Evolutionary conservation across 371 early-diverging fungal species (phyloP).

Genomic region (Mortierella polycephala): DNA sequence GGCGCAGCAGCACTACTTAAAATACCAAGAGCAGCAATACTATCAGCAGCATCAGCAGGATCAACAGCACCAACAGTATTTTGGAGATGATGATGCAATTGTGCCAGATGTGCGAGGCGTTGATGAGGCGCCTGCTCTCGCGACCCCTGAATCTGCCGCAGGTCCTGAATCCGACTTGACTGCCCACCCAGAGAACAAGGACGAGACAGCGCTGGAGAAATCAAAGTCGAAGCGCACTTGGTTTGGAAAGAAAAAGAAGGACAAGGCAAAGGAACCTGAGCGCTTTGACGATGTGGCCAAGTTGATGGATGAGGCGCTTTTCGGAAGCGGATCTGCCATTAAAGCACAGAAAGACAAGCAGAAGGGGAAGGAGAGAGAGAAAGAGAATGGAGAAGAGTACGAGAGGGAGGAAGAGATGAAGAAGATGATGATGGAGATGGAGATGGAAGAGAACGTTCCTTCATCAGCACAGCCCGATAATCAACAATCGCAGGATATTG

Average conservation of each 20-base stretch:
- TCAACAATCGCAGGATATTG: too few species aligned
- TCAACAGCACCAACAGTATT: not conserved
- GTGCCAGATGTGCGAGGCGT: not conserved
- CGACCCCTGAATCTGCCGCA: not conserved
- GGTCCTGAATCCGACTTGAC: not conserved
- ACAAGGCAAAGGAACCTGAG: constrained; percentile 12
- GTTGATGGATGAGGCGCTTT: constrained; percentile 49
- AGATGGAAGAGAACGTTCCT: too few species aligned
- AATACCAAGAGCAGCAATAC: constrained; percentile 15
- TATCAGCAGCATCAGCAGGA: constrained; percentile 9
- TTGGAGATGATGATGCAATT: constrained; percentile 1
- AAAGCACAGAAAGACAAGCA: constrained; percentile 16
- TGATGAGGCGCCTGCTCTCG: not conserved
- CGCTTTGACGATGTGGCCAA: constrained; percentile 31
- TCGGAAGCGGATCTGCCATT: constrained; percentile 18
- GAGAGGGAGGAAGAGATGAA: too few species aligned
- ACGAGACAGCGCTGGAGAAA: constrained; percentile 19
- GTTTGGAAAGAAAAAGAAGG: constrained; percentile 53
- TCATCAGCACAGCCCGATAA: too few species aligned
- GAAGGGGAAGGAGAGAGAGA: constrained; percentile 8
- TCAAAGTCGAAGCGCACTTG: constrained; percentile 44
- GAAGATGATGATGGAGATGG: too few species aligned
- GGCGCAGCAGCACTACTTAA: constrained; percentile 5
- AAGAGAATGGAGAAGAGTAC: too few species aligned
- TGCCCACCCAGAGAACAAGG: not conserved